Evolutionary conservation across 352 stramenopile genomes (phyloP), one percentile per base, ranked within the genome.

Genomic region (Thraustochytrium sp.): DNA sequence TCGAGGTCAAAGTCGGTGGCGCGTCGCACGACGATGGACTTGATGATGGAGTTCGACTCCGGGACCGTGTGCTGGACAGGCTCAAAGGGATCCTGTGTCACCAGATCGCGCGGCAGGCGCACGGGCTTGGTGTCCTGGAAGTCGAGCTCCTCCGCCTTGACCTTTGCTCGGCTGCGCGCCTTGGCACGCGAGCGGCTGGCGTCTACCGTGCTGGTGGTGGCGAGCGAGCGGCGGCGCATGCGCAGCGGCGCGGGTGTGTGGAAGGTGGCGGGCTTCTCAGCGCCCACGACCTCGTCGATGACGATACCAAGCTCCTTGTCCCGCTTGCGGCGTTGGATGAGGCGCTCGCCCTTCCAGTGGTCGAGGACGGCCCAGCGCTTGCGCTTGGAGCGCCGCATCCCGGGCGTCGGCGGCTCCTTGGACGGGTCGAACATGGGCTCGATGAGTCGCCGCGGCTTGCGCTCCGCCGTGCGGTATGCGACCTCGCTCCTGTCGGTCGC

Each of bases 221-320:
- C n/a, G n/a, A 54, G 59, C 59, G 59, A 68, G n/a, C 23, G n/a
- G 31, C 18, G 21, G 21, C 34, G n/a, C 21, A 53, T 49, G 13
- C 21, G n/a, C n/a, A 21, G 65, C 16, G 65, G 65, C 4, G 42
- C 65, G 8, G 65, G 65, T 0, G 65, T 77, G 11, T 64, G 13
- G 2, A 77, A 62, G 18, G 21, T n/a, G 13, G 68, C 46, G 8
- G 65, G 11, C 64, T 77, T 77, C 26, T 62, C 65, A 23, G 65
- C 65, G 23, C 65, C 49, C 8, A 77, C 65, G 37, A 62, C 65
- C 65, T 77, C 65, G 46, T 62, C 49, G 34, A 77, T 62, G 49
- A 37, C 31, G 46, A 62, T 36, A 36, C 65, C 65, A 68, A 62
- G 42, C 13, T n/a, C 13, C 29, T 54, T 49, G 40, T 72, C 59